Evolutionary conservation across 306 rosid genomes (phyloP), one percentile per base, ranked within the genome.

Genomic region (Glycine latifolia): DNA sequence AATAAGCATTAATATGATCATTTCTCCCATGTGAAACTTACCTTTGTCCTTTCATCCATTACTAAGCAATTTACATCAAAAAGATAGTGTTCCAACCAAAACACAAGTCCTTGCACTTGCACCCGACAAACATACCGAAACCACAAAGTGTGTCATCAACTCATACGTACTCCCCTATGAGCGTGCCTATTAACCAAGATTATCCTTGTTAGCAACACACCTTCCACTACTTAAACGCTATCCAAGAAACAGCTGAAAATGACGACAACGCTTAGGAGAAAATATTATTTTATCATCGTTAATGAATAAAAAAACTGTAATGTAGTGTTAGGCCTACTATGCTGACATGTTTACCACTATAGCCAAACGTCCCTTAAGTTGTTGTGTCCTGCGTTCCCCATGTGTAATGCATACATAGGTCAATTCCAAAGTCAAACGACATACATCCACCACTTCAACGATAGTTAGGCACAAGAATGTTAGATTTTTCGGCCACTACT

Each of bases 391-490:
- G 3, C 12, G 44, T 10, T 5, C 37, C 69, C 69, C 88, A 73
- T 66, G 74, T 80, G 87, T 73, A 44, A 35, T 7, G 2, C 43
- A 15, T 17, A 11, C 4, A 77, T 85, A 65, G 62, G 88, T 16
- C 26, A 4, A 10, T 81, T 70, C 43, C 80, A 81, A 88, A 89
- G 94, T 87, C 93, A 89, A 86, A 61, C 12, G 63, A 83, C 82
- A 82, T 67, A 49, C 86, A 87, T 79, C 74, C 82, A n/a, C 72
- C 84, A 7, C 82, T 47, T 82, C 83, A 68, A 86, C 86, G 85
- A 87, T 83, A 83, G 90, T 92, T 92, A 82, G 92, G 92, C 84
- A 90, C 84, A 10, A 72, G 77, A 10, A 79, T n/a, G 14, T 63
- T 78, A 58, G 35, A 59, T 26, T 26, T 26, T 26, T 26, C 31